Conservation (phyloP, 805 yeast genomes). For the Wickerhamiella parazyma region DNA sequence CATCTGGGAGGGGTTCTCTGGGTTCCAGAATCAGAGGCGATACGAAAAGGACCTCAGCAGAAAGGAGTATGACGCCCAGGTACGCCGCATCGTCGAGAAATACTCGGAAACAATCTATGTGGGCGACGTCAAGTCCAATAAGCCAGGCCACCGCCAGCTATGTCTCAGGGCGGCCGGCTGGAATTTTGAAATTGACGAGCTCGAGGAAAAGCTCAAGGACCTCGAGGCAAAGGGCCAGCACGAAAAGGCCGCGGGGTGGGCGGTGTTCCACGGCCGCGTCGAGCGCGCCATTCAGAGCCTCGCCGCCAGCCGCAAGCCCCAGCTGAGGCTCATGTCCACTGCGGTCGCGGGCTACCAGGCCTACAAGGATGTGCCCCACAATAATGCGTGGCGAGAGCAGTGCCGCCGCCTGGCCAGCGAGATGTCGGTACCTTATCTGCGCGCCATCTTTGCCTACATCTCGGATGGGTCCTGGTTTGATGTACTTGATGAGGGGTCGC, state of each 20-base stretch:
- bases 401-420: conserved; percentile 83
- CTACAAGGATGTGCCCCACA: conserved; percentile 39
- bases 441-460: conserved; percentile 86
- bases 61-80: conserved; percentile 36
- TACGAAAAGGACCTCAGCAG: conserved; percentile 23
- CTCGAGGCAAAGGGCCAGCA: conserved; percentile 45
- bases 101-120: conserved; percentile 28
- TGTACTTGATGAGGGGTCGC: conserved; percentile 75
- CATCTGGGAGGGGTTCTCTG: conserved; percentile 55
- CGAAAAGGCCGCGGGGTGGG: conserved; percentile 97
- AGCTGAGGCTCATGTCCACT: conserved; percentile 68
- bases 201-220: conserved; percentile 50
- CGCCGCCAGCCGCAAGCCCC: conserved; percentile 56
- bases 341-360: conserved; percentile 86
- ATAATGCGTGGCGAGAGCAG: conserved; percentile 84
- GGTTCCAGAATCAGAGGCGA: conserved; percentile 16
- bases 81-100: conserved; percentile 36
- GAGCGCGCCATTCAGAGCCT: conserved; percentile 67
- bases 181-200: conserved; percentile 64
- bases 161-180: conserved; percentile 83
- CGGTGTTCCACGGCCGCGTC: conserved; percentile 85
- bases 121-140: conserved; percentile 27
- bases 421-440: conserved; percentile 71
- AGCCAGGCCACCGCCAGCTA: conserved; percentile 54
- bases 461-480: conserved; percentile 97